phyloP scores from a whole-genome alignment of 2,329 filamentous ascomycete species.

The Fusarium subtropicale region DNA sequence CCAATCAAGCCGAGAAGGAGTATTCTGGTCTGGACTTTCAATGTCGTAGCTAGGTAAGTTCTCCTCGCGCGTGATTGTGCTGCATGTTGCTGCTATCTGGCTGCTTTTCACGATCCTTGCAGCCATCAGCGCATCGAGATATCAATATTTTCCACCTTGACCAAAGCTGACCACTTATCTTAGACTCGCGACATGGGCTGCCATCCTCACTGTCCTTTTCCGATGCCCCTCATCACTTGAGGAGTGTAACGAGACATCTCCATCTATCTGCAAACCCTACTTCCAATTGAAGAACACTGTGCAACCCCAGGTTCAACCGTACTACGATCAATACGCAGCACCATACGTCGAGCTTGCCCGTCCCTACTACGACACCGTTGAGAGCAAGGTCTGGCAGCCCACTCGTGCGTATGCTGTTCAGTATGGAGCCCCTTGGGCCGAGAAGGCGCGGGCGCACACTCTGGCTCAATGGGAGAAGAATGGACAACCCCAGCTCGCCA shows the following conservation, averaged over 20 bases:
- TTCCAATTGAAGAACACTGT: conserved; percentile 71
- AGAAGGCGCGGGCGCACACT: conserved; percentile 74
- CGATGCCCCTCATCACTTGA: conserved; percentile 80
- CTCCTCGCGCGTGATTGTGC: conserved; percentile 11
- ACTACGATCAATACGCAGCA: conserved; percentile 85
- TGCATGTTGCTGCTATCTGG: background rate
- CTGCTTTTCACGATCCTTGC: conserved; percentile 18
- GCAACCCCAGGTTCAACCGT: conserved; percentile 82
- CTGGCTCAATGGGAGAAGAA: conserved; percentile 81
- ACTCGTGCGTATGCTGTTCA: conserved; percentile 73
- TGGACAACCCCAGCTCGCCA: conserved; percentile 78
- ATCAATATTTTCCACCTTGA: background rate
- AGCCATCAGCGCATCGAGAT: conserved; percentile 7
- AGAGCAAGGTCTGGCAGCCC: conserved; percentile 76
- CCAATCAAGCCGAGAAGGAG: conserved; percentile 42
- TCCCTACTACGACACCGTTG: conserved; percentile 77
- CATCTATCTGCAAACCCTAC: conserved; percentile 87
- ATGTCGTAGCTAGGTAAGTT: conserved; percentile 65
- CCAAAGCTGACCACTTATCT: background rate
- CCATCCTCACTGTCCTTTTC: conserved; percentile 82
- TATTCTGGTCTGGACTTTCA: conserved; percentile 57
- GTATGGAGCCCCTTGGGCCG: conserved; percentile 80
- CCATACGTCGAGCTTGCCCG: conserved; percentile 81
- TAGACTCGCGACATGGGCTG: conserved; percentile 87
- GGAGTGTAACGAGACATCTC: conserved; percentile 75